phyloP scores from a whole-genome alignment of 192 early-diverging fungal species.

The Umbelopsis ramanniana region DNA sequence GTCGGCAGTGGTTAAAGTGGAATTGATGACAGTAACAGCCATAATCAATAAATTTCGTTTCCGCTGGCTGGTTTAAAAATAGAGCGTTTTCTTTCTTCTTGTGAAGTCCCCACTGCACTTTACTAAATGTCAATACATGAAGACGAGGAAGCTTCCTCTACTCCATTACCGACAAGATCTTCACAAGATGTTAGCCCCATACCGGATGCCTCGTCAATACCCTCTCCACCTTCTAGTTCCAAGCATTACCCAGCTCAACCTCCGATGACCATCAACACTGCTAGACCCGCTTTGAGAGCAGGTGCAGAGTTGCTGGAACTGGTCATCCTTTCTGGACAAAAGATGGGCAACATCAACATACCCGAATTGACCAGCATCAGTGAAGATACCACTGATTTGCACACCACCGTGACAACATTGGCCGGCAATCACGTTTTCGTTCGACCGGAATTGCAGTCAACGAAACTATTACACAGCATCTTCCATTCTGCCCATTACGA shows the following conservation, averaged over 20 bases:
- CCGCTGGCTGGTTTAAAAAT: no score
- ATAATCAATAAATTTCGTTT: no score
- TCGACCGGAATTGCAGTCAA: conserved; percentile 19
- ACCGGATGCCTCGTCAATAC: neutral
- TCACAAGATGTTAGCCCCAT: neutral
- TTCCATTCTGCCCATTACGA: conserved; percentile 19
- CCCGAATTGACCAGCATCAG: neutral
- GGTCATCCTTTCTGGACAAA: conserved; percentile 18
- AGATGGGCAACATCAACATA: neutral
- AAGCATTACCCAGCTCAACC: conserved; percentile 20
- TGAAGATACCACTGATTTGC: neutral
- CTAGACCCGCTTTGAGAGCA: conserved; percentile 11
- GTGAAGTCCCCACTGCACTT: neutral
- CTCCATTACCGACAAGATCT: neutral
- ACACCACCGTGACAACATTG: neutral
- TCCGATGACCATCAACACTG: conserved; percentile 24
- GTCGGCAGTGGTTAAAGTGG: neutral
- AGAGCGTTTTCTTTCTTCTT: neutral
- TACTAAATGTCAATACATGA: conserved; percentile 20
- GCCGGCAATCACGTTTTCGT: neutral
- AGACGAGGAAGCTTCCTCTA: conserved; percentile 2
- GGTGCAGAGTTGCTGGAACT: conserved; percentile 23
- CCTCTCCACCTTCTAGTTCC: neutral
- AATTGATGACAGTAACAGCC: no score
- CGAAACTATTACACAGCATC: conserved; percentile 11